Conservation (phyloP, 1,284 basidiomycete species). For the Meira nashicola region DNA sequence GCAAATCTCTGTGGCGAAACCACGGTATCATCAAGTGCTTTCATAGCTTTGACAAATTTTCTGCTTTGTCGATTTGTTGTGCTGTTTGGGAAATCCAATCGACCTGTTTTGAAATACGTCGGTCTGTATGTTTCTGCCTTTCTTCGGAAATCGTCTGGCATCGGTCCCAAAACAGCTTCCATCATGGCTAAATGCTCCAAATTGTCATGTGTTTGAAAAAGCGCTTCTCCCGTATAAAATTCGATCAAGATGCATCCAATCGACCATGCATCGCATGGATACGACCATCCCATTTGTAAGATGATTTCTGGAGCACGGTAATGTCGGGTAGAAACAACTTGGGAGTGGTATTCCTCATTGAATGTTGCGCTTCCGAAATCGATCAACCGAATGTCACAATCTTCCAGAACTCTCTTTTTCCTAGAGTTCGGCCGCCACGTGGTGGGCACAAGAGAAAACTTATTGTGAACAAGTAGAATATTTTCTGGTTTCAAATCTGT, state of each 20-base stretch:
- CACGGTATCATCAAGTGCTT: conserved; percentile 80
- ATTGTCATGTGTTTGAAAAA: conserved; percentile 99
- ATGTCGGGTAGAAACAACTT: conserved; percentile 93
- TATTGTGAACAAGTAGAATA: conserved; percentile 85
- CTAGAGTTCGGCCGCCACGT: conserved; percentile 38
- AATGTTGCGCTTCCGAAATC: conserved; percentile 99
- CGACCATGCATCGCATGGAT: conserved; percentile 96
- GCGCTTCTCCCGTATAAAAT: conserved; percentile 92
- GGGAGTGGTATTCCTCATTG: conserved; percentile 95
- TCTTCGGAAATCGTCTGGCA: conserved; percentile 73
- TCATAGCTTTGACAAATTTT: conserved; percentile 86
- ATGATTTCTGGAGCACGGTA: conserved; percentile 99
- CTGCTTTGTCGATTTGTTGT: conserved; percentile 80
- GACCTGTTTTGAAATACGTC: conserved; percentile 82
- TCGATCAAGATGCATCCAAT: conserved; percentile 98
- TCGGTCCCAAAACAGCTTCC: conserved; percentile 96
- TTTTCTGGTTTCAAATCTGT: conserved; percentile 87
- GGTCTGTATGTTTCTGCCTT: conserved; percentile 64
- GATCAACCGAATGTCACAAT: conserved; percentile 90
- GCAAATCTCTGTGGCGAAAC: conserved; percentile 50
- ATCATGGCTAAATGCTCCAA: conserved; percentile 99
- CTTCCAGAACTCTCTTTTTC: conserved; percentile 62
- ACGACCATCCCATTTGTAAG: conserved; percentile 90
- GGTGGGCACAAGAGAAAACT: conserved; percentile 57
- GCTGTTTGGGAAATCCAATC: conserved; percentile 85